Percentiles rank a stretch among this genome's conserved stretches.
Conservation (phyloP, 2,329 filamentous ascomycete species). For the Trichoderma sp. region DNA sequence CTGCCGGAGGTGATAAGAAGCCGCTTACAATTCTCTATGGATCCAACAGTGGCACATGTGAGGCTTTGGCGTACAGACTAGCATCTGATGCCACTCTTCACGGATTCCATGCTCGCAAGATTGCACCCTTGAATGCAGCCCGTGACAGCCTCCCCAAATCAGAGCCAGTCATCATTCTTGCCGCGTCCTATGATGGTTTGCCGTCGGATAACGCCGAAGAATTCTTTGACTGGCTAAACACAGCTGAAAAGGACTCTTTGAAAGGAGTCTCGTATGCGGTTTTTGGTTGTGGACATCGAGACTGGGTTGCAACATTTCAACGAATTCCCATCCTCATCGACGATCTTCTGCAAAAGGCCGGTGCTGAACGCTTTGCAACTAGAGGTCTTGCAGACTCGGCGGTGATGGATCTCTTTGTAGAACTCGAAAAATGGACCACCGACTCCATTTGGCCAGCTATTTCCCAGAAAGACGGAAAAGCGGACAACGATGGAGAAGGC, state of each 20-base stretch:
- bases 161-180: slow-evolving; percentile 62
- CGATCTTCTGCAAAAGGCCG: slow-evolving; percentile 40
- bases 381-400: slow-evolving; percentile 59
- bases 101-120: slow-evolving; percentile 54
- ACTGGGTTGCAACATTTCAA: slow-evolving; percentile 62
- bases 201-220: slow-evolving; percentile 68
- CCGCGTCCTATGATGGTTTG: slow-evolving; percentile 69
- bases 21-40: slow-evolving; percentile 66
- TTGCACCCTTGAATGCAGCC: slow-evolving; percentile 59
- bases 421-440: slow-evolving; percentile 65
- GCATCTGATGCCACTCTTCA: slow-evolving; percentile 55
- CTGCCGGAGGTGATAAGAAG: slow-evolving; percentile 25
- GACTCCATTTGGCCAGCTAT: slow-evolving; percentile 49
- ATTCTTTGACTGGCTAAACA: slow-evolving; percentile 65
- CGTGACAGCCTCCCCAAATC: slow-evolving; percentile 56
- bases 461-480: slow-evolving; percentile 43
- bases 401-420: slow-evolving; percentile 60
- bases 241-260: slow-evolving; percentile 48
- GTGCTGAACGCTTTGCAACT: slow-evolving; percentile 32
- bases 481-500: slow-evolving; percentile 25
- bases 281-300: slow-evolving; percentile 65
- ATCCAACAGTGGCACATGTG: slow-evolving; percentile 69
- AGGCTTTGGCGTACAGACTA: slow-evolving; percentile 62
- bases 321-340: slow-evolving; percentile 62
- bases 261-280: slow-evolving; percentile 62